phyloP scores from a whole-genome alignment of 2,329 filamentous ascomycete species.

The Colletotrichum godetiae region DNA sequence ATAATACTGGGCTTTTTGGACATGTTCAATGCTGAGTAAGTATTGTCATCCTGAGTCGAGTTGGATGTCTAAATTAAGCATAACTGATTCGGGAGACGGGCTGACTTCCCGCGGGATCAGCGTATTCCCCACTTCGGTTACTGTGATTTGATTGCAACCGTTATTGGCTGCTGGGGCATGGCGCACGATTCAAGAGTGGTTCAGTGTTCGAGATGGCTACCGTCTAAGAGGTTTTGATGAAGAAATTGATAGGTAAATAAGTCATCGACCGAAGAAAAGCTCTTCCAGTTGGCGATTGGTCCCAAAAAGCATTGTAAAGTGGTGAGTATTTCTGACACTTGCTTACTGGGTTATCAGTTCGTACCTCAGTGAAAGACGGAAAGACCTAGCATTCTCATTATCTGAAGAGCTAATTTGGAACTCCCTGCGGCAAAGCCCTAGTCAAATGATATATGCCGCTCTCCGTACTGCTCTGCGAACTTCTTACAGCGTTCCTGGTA shows the following conservation, averaged over 20 bases:
- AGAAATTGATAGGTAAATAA: too few relatives aligned
- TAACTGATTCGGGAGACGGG: constrained; percentile 4
- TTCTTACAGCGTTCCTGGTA: constrained; percentile 74
- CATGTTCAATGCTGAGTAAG: neutral
- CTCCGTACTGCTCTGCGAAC: constrained; percentile 70
- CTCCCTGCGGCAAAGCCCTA: neutral
- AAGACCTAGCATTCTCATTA: neutral
- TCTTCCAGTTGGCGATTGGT: too few relatives aligned
- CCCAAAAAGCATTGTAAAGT: neutral
- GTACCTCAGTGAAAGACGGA: neutral
- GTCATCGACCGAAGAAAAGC: too few relatives aligned
- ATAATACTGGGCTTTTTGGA: neutral
- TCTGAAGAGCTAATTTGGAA: neutral
- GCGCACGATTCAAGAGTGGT: too few relatives aligned
- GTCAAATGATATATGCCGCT: constrained; percentile 46
- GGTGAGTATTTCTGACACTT: neutral
- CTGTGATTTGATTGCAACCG: neutral
- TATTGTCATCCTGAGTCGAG: constrained; percentile 8
- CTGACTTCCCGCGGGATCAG: neutral
- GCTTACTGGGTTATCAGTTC: neutral
- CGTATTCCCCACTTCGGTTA: neutral
- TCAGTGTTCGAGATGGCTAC: neutral
- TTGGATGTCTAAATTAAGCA: neutral
- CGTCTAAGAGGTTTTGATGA: neutral
- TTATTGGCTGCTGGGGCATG: neutral